Evolutionary conservation across 495 filamentous ascomycete genomes (phyloP), one percentile per base, ranked within the genome.

Genomic region (Daldinia loculata): DNA sequence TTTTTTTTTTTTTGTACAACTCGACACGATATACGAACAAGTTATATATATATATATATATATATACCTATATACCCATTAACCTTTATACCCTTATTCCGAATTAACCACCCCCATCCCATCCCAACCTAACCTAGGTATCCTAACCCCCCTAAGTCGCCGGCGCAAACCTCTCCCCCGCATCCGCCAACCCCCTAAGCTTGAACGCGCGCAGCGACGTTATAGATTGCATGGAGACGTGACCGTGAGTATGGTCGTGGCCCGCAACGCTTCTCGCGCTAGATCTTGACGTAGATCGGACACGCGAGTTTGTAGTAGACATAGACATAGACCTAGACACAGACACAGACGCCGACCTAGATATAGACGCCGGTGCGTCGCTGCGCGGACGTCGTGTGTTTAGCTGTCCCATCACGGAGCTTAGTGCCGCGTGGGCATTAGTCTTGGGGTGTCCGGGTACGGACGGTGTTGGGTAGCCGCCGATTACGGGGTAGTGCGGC

Each of bases 131-230:
- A 62, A 12, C 19, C 9, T 24, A n/a, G n/a, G n/a, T n/a, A 51
- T 1, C 14, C 26, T 14, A 34, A 34, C 0, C 2, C 14, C 34
- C 22, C 53, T 34, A 70, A 50, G 36, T 3, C 14, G 68, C 19
- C 7, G 68, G 62, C n/a, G 68, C 51, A 41, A 71, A 71, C 58
- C 68, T 61, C 48, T 74, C 67, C 14, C 39, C 55, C 2, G 19
- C 52, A 24, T 74, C 71, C 9, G 66, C 63, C 26, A 64, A 17
- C 0, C 61, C 56, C 56, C 65, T 60, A 6, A 74, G 68, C 53
- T 70, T 74, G 24, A 74, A 74, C 22, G 71, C 38, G 61, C 71
- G 71, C 11, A 74, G 51, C 56, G 71, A 74, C 11, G 48, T 74
- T 14, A 68, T 71, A 30, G 67, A 70, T 15, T 50, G 67, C 30